These are phyloP conservation scores for Mycena citricolor DNA, from an alignment of 1,284 basidiomycete species.

Conservation along the genomic window DNA sequence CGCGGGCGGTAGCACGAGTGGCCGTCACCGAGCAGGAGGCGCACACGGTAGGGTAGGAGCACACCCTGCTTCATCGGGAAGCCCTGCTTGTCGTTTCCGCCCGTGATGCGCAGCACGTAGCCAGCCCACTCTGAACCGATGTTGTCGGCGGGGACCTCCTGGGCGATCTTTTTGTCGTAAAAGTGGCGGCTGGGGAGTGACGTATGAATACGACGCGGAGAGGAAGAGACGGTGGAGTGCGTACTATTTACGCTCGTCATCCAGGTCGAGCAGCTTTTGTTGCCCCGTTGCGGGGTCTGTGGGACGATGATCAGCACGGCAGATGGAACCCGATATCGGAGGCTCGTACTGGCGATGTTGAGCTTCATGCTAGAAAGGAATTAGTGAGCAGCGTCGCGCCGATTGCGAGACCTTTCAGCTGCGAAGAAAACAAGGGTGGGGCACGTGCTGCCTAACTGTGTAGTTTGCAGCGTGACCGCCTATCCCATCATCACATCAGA, in stretches of 20 bases:
- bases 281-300: constrained; percentile 91
- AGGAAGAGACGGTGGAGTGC: constrained; percentile 1
- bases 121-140: constrained; percentile 98
- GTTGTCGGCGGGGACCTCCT: constrained; percentile 90
- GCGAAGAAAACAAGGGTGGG: too few relatives aligned
- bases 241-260: constrained; percentile 85
- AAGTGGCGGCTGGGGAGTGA: constrained; percentile 73
- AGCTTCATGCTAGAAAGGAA: constrained; percentile 84
- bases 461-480: too few relatives aligned
- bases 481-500: too few relatives aligned
- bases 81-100: constrained; percentile 95
- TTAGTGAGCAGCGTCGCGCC: too few relatives aligned
- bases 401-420: too few relatives aligned
- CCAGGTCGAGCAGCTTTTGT: constrained; percentile 95
- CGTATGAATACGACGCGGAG: constrained; percentile 1
- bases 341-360: constrained; percentile 88
- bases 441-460: too few relatives aligned
- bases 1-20: constrained; percentile 98
- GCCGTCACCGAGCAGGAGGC: constrained; percentile 91
- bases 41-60: constrained; percentile 91
- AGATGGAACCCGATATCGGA: constrained; percentile 2
- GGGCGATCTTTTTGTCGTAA: constrained; percentile 95
- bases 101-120: constrained; percentile 96
- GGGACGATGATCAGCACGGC: constrained; percentile 24
- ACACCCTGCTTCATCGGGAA: constrained; percentile 99